Conservation (phyloP, 495 filamentous ascomycete genomes). For the Lichina pygmaea region DNA sequence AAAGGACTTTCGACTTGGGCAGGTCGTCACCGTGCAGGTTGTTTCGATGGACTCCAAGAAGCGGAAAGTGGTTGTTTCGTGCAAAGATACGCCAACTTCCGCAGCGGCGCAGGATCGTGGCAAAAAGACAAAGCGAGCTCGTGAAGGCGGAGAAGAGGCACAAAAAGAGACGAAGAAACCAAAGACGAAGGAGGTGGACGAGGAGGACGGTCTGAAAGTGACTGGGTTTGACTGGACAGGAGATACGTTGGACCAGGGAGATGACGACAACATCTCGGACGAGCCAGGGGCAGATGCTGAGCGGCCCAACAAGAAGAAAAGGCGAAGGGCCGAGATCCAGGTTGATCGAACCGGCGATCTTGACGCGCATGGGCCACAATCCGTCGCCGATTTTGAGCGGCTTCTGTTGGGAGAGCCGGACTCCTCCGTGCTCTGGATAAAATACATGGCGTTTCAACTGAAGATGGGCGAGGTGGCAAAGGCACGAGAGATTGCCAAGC, state of each 20-base stretch:
- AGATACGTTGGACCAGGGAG: constrained; percentile 21
- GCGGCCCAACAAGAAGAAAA: constrained; percentile 50
- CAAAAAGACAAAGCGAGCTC: constrained; percentile 60
- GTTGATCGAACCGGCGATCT: constrained; percentile 73
- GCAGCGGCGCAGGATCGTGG: constrained; percentile 53
- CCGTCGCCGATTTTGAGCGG: constrained; percentile 72
- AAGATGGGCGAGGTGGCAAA: constrained; percentile 65
- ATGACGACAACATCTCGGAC: constrained; percentile 20
- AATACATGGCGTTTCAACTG: constrained; percentile 93
- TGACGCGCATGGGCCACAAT: constrained; percentile 72
- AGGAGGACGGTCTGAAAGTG: constrained; percentile 33
- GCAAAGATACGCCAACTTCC: constrained; percentile 63
- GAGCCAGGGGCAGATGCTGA: constrained; percentile 19
- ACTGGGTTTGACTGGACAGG: constrained; percentile 78
- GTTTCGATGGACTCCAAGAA: constrained; percentile 46
- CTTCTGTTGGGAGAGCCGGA: constrained; percentile 78
- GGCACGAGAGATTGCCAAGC: constrained; percentile 66
- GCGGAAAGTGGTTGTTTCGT: constrained; percentile 59
- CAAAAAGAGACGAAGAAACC: constrained; percentile 18
- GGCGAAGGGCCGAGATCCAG: constrained; percentile 50
- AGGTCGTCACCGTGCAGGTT: constrained; percentile 71
- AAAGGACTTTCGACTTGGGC: constrained; percentile 69
- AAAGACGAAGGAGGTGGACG: constrained; percentile 3
- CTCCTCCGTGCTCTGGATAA: constrained; percentile 68
- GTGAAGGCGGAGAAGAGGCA: constrained; percentile 57